Percentiles rank a stretch among this genome's conserved stretches.
Evolutionary conservation across 2,329 filamentous ascomycete species (phyloP).

Genomic region (Sporothrix brasiliensis): DNA sequence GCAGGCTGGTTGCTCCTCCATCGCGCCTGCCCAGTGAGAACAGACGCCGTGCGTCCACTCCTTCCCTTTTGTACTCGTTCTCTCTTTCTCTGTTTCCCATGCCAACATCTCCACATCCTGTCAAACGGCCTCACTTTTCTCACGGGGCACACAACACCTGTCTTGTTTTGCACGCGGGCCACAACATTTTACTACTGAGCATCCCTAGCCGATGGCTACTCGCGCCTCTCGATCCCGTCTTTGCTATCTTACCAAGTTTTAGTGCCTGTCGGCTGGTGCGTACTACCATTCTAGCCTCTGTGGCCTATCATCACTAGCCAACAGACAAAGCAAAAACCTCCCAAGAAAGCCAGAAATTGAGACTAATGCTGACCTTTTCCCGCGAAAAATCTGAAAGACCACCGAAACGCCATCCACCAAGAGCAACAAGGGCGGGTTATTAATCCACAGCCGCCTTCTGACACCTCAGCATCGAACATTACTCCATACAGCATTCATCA

Average conservation of each 20-base stretch:
- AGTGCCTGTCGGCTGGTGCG: conserved; percentile 17
- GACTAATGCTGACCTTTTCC: conserved; percentile 15
- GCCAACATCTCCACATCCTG: conserved; percentile 22
- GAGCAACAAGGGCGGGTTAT: conserved; percentile 11
- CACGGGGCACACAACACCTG: neutral
- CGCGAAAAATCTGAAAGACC: conserved; percentile 28
- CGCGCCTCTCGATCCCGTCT: neutral
- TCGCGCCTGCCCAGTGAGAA: conserved; percentile 31
- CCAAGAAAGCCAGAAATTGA: conserved; percentile 9
- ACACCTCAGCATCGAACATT: neutral
- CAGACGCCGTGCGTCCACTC: conserved; percentile 15
- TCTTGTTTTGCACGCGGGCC: neutral
- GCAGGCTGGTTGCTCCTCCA: conserved; percentile 23
- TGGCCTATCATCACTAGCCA: neutral
- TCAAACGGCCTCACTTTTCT: conserved; percentile 16
- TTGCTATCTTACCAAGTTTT: neutral
- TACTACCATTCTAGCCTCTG: neutral
- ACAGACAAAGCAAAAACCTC: conserved; percentile 5
- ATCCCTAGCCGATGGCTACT: neutral
- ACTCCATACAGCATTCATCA: conserved; percentile 9
- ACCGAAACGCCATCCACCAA: conserved; percentile 17
- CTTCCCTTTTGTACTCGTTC: neutral
- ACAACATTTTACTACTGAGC: neutral
- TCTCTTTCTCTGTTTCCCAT: neutral
- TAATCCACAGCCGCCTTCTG: neutral